Base-by-base conservation (phyloP, 2,329 filamentous ascomycete genomes). In the Cladophialophora chaetospira region DNA sequence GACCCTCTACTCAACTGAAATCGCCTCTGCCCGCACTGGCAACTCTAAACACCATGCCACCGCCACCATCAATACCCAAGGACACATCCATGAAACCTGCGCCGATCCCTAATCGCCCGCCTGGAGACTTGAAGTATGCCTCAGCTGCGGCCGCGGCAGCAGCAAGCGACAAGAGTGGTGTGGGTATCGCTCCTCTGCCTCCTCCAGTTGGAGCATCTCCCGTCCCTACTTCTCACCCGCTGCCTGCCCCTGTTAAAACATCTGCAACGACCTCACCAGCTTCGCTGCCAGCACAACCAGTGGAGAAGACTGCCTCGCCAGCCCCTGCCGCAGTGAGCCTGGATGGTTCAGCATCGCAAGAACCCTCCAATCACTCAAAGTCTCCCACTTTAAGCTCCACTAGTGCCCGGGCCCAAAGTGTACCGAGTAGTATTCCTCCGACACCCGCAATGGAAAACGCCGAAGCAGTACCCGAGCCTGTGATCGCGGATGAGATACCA, bases 141-240 rank as follows among this genome's bases (percentile, higher is more conserved):
- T 97, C 94, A 33, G 94, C 94, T 0, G 94, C 94, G 0, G 94
- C 94, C 0, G 94, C 94, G 0, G 94, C 93, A 0, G 93, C 94
- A 1, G 91, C 92, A 43, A 91, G 85, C 71, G 91, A 96, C 75
- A 92, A 90, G 77, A 93, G 88, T 70, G 82, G 82, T 51, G 88
- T 97, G 26, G 94, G 94, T 23, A 97, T 99, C 69, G 87, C 93
- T 57, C 94, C 94, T 36, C 79, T 97, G 68, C 94, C 94, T 53
- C 93, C 94, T 61, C 94, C 94, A 67, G 91, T 91, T 25, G 88
- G 88, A 51, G 73, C 79, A 40, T 43, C 73, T 77, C 64, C 71
- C 79, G 71, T 84, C 58, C 73, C 77, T 31, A 42, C 61, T 25
- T 58, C 75, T 73, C 49, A 76, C 64, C 64, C 82, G 38, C 62